Conservation (phyloP, 495 filamentous ascomycete species). For the Thermothielavioides terrestris region DNA sequence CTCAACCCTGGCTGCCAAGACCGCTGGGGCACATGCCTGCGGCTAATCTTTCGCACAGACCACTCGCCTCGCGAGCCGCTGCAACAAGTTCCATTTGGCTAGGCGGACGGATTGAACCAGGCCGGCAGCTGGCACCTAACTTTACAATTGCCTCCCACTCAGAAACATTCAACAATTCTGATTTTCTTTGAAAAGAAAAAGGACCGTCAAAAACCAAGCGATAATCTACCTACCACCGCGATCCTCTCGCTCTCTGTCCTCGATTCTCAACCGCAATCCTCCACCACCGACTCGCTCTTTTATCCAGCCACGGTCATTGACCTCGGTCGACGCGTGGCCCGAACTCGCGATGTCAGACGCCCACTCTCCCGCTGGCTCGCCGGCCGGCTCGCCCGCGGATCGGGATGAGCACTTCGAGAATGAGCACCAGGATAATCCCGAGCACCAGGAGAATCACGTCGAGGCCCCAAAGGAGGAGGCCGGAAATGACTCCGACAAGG, state of each 20-base stretch:
- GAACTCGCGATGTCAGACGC: constrained; percentile 37
- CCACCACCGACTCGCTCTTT: background rate
- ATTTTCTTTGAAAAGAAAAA: too few species aligned
- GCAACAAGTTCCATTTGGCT: too few species aligned
- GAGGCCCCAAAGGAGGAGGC: constrained; percentile 28
- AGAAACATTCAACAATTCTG: background rate
- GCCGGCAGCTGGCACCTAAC: too few species aligned
- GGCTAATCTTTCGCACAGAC: constrained; percentile 1
- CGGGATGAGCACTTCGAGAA: constrained; percentile 12
- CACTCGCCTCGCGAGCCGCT: too few species aligned
- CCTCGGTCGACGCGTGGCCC: background rate
- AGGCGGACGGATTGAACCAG: too few species aligned
- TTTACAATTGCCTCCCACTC: too few species aligned
- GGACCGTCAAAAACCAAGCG: too few species aligned
- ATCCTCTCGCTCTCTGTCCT: too few species aligned
- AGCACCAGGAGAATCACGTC: constrained; percentile 7
- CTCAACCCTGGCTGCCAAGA: background rate
- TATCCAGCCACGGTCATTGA: background rate
- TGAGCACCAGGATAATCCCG: too few species aligned
- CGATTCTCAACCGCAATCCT: background rate
- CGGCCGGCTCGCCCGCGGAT: constrained; percentile 19
- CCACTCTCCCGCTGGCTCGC: constrained; percentile 3
- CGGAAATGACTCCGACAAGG: constrained; percentile 55
- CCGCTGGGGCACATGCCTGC: background rate
- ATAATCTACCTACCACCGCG: too few species aligned